phyloP scores from a whole-genome alignment of 2,329 filamentous ascomycete species.

The Chaetomiaceae sp. region DNA sequence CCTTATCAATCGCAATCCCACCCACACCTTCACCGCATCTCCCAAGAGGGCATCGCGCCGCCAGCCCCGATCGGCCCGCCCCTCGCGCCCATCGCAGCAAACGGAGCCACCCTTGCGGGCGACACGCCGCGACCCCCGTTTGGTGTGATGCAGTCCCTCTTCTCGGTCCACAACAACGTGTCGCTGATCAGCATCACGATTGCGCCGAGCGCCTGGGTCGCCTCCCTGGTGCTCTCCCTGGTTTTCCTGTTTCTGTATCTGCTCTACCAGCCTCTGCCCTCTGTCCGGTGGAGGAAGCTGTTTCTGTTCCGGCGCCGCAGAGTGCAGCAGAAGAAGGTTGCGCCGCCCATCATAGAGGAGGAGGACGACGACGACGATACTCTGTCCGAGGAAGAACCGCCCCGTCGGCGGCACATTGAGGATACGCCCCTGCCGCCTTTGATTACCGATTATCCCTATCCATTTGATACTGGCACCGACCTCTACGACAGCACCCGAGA shows the following conservation, averaged over 20 bases:
- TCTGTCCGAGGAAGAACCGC: slow-evolving; percentile 12
- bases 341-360: slow-evolving; percentile 9
- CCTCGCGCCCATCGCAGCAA: slow-evolving; percentile 4
- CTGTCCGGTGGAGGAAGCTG: slow-evolving; percentile 18
- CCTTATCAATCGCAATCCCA: not conserved
- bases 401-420: slow-evolving; percentile 16
- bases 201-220: slow-evolving; percentile 55
- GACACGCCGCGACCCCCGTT: slow-evolving; percentile 25
- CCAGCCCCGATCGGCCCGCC: slow-evolving; percentile 7
- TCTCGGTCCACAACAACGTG: slow-evolving; percentile 59
- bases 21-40: not conserved
- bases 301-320: slow-evolving; percentile 24
- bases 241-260: slow-evolving; percentile 50
- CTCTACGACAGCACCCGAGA: slow-evolving; percentile 1
- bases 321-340: slow-evolving; percentile 8
- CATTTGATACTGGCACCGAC: slow-evolving; percentile 18
- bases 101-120: slow-evolving; percentile 7
- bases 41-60: slow-evolving; percentile 12
- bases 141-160: slow-evolving; percentile 51
- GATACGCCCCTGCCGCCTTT: slow-evolving; percentile 22
- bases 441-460: slow-evolving; percentile 17
- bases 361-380: slow-evolving; percentile 19
- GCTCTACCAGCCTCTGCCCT: slow-evolving; percentile 40
- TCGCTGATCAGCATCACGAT: slow-evolving; percentile 56
- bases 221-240: slow-evolving; percentile 45